Evolutionary conservation across 2,329 filamentous ascomycete genomes (phyloP), one percentile per base, ranked within the genome.

Genomic region (Xylariomycetidae sp.): DNA sequence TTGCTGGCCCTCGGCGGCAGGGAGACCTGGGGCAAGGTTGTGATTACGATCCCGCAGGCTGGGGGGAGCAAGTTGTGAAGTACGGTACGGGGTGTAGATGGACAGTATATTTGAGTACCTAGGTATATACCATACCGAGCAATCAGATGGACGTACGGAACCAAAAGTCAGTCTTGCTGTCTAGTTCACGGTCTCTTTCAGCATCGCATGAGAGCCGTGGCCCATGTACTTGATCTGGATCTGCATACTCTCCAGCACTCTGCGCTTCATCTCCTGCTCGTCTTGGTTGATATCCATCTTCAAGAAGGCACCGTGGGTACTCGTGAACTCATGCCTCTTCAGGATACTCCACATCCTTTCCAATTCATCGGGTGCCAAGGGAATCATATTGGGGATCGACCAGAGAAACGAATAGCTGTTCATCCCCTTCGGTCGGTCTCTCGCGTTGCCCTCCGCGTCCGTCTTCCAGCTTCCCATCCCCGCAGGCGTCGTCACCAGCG

Each of bases 1-100:
- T 59, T 96, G 50, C 69, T 81, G 49, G 84, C 84, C 3, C 62
- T 96, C 35, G 89, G 86, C 2, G 76, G 77, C 1, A 70, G 90
- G 39, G 85, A 83, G 31, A 95, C 88, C 2, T 96, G 90, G 90
- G 90, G 90, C 0, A 96, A 96, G 70, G 90, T 96, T 1, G 86
- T 95, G 2, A 81, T 95, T 14, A 86, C 86, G 61, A 69, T 96
- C 25, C 79, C 82, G 2, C 84, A 88, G 48, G 70, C 76, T 27
- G 71, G 67, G 6, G 65, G 69, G 42, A 75, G 69, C 49, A 76
- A 73, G 57, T 47, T 80, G 53, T 80, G 48, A 44, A 29, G 14
- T 7, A n/a, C n/a, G n/a, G 20, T 23, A 23, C 12, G 20, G 8
- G 20, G 20, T 23, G 20, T 12, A 23, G 12, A 5, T 17, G 12